Evolutionary conservation across 306 rosid genomes (phyloP), one percentile per base, ranked within the genome.

Genomic region (Pterocarpus santalinus): DNA sequence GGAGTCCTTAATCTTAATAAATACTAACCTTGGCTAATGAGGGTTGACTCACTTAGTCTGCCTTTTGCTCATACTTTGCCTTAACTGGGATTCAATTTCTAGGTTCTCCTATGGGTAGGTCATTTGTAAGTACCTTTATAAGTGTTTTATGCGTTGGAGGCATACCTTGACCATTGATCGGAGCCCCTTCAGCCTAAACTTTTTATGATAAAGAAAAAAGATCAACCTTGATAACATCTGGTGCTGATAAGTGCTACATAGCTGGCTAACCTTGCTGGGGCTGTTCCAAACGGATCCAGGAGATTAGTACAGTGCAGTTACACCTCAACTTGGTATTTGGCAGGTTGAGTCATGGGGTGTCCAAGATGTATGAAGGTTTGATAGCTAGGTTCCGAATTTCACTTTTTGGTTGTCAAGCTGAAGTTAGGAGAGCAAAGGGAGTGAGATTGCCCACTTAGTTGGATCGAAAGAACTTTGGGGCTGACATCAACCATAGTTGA

Each of bases 381-480:
- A 43, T 61, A 32, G 33, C 56, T 36, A 9, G 56, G 56, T 73
- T 51, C 46, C n/a, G n/a, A 47, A 33, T 70, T 51, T 73, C 65
- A 39, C 41, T 56, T 22, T 41, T 10, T 75, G 71, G 16, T 30
- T 61, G 57, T 39, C 16, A 14, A 61, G 58, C 43, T n/a, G 70
- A 30, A 61, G 51, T 16, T 46, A 76, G 57, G 16, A 61, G 44
- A 14, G 58, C 53, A 43, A 5, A 15, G 11, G 44, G 69, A 44
- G 44, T 61, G 35, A 44, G 53, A 61, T 60, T 35, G 16, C 43
- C 58, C 33, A 30, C 13, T 51, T 51, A 5, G 46, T 34, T 49
- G 15, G 32, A 28, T 71, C 4, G 32, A 51, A 51, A 2, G 41
- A 11, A 5, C 17, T 38, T 38, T 38, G 7, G 47, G 47, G 11